A percentile compares a stretch with the other conserved stretches of the same genome.
phyloP scores from a whole-genome alignment of 306 rosid genomes.

The Arachis hypogaea region DNA sequence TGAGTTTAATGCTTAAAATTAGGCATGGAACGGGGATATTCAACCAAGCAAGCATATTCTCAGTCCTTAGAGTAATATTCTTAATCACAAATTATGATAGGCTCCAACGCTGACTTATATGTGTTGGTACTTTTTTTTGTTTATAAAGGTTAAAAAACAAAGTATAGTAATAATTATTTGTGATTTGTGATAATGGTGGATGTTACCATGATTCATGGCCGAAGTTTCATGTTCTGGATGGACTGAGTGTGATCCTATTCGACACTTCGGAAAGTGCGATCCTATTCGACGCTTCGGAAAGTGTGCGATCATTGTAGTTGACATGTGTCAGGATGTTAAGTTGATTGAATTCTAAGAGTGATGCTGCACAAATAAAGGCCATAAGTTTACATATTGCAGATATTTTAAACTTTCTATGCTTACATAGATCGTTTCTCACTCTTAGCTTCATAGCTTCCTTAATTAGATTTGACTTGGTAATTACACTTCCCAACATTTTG shows the following conservation, averaged over 20 bases:
- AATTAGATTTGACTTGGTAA: conserved; percentile 14
- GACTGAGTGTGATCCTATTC: not conserved
- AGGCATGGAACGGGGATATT: too few relatives aligned
- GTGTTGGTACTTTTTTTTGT: not conserved
- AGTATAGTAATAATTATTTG: not conserved
- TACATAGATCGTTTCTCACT: not conserved
- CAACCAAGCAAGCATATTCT: too few relatives aligned
- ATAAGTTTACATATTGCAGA: not conserved
- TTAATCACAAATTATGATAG: not conserved
- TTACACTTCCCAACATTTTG: not conserved
- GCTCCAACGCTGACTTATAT: not conserved
- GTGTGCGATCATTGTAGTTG: not conserved
- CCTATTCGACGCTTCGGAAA: not conserved
- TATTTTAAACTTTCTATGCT: not conserved
- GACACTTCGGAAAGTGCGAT: not conserved
- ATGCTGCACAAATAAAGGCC: not conserved
- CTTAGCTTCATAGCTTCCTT: conserved; percentile 19
- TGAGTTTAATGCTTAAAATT: too few relatives aligned
- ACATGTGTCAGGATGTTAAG: not conserved
- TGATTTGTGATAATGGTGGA: not conserved
- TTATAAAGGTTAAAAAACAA: too few relatives aligned
- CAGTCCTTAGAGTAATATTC: too few relatives aligned
- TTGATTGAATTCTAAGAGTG: not conserved
- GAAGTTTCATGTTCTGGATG: not conserved
- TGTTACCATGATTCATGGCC: not conserved